Conservation (phyloP, 148 eudicot species). For the Amaranthus hypochondriacus region DNA sequence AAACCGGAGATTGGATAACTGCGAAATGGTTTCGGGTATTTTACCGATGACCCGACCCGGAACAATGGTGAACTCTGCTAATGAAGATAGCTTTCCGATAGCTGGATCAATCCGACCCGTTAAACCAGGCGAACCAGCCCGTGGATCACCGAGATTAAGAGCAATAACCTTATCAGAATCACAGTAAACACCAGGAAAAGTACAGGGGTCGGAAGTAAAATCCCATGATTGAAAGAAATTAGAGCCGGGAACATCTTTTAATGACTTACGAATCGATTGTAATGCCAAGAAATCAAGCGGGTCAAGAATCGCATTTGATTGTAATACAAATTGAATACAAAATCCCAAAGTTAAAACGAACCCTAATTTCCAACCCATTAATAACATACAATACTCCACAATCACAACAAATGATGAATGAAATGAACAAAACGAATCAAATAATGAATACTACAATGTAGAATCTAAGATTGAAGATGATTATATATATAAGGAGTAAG, state of each 20-base stretch:
- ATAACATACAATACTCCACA: not conserved
- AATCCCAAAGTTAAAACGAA: not conserved
- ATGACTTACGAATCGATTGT: constrained; percentile 54
- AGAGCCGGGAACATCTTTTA: constrained; percentile 60
- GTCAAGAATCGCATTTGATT: constrained; percentile 41
- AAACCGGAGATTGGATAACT: constrained; percentile 49
- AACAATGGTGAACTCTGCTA: constrained; percentile 64
- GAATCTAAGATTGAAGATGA: not conserved
- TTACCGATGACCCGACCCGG: constrained; percentile 68
- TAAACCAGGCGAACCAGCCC: constrained; percentile 75
- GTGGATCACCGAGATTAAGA: constrained; percentile 73
- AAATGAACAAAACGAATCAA: too few species aligned
- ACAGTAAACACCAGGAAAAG: constrained; percentile 74
- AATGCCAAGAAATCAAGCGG: constrained; percentile 76
- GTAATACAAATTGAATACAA: constrained; percentile 1
- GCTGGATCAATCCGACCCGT: constrained; percentile 69
- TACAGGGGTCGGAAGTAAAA: constrained; percentile 83
- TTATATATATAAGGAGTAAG: constrained; percentile 1
- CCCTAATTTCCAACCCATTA: not conserved
- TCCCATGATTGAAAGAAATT: constrained; percentile 72
- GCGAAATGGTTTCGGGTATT: constrained; percentile 47
- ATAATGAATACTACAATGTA: too few species aligned
- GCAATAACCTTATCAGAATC: constrained; percentile 52
- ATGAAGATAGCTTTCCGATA: constrained; percentile 52
- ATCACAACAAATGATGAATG: too few species aligned